Evolutionary conservation across 176 grass and related monocot genomes (phyloP).

Genomic region (Saccharum spontaneum): DNA sequence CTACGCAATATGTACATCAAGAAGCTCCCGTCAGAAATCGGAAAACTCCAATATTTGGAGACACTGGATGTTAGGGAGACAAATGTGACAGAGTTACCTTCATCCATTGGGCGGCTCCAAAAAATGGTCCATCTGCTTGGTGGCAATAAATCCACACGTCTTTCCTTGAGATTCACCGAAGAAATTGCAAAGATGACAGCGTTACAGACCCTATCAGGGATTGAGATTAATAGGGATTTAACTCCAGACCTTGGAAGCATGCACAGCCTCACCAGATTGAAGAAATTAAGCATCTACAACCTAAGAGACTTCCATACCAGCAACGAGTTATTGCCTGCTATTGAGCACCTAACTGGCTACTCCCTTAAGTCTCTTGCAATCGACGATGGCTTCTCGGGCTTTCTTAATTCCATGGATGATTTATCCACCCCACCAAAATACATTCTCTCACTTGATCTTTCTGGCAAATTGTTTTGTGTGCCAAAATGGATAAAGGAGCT

Average conservation of each 20-base stretch:
- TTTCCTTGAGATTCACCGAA: not conserved
- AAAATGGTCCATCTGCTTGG: not conserved
- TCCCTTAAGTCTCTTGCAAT: conserved; percentile 16
- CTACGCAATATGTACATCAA: not conserved
- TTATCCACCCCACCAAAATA: not conserved
- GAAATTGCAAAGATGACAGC: conserved; percentile 3
- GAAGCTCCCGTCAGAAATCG: not conserved
- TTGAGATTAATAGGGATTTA: not conserved
- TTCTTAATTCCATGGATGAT: not conserved
- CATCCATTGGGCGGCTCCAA: not conserved
- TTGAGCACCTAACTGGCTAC: not conserved
- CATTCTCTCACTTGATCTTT: not conserved
- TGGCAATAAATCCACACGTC: not conserved
- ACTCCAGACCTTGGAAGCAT: not conserved
- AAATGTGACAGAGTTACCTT: not conserved
- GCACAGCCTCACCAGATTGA: not conserved
- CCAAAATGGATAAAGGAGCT: not conserved
- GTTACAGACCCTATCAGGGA: not conserved
- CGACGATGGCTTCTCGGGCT: not conserved
- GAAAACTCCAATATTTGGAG: conserved; percentile 13
- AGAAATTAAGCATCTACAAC: conserved; percentile 10
- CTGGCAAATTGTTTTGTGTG: not conserved
- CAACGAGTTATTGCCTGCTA: not conserved
- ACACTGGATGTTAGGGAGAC: conserved; percentile 24
- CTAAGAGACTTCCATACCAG: not conserved